A percentile compares a stretch with the other conserved stretches of the same genome.
phyloP scores from a whole-genome alignment of 306 rosid genomes.

The Mimosa pudica region DNA sequence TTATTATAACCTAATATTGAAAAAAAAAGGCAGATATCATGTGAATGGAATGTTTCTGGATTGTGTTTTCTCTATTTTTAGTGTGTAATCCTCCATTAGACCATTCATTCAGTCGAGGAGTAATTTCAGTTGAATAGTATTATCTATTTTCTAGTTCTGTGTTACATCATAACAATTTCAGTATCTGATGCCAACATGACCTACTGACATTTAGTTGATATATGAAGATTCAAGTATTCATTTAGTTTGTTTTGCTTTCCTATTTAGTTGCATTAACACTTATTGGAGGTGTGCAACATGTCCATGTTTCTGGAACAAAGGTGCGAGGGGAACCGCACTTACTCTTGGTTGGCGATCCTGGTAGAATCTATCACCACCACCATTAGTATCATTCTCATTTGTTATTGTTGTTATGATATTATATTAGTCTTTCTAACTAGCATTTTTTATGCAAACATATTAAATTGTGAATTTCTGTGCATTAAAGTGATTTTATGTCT shows the following conservation, averaged over 20 bases:
- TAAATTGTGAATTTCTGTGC: neutral
- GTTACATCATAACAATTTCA: neutral
- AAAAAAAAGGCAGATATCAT: too few relatives aligned
- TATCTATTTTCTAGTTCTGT: too few relatives aligned
- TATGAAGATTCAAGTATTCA: neutral
- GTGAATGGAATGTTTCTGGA: too few relatives aligned
- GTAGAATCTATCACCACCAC: slow-evolving; percentile 43
- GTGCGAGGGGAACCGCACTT: slow-evolving; percentile 97
- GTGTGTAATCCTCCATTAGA: too few relatives aligned
- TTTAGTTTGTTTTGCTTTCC: slow-evolving; percentile 39
- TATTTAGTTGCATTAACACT: slow-evolving; percentile 82
- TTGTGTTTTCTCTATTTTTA: too few relatives aligned
- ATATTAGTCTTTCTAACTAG: neutral
- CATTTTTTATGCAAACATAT: slow-evolving; percentile 5
- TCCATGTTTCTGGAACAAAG: slow-evolving; percentile 86
- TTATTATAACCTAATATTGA: too few relatives aligned
- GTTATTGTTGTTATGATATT: slow-evolving; percentile 28
- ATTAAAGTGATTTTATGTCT: slow-evolving; percentile 7
- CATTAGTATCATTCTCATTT: neutral
- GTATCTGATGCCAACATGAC: neutral
- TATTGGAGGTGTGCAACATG: slow-evolving; percentile 96
- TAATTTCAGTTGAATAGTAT: too few relatives aligned
- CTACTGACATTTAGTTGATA: neutral
- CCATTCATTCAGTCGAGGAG: too few relatives aligned
- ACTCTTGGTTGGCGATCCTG: slow-evolving; percentile 96